Evolutionary conservation across 768 basidiomycete genomes (phyloP).

Genomic region (Macrolepiota fuliginosa): DNA sequence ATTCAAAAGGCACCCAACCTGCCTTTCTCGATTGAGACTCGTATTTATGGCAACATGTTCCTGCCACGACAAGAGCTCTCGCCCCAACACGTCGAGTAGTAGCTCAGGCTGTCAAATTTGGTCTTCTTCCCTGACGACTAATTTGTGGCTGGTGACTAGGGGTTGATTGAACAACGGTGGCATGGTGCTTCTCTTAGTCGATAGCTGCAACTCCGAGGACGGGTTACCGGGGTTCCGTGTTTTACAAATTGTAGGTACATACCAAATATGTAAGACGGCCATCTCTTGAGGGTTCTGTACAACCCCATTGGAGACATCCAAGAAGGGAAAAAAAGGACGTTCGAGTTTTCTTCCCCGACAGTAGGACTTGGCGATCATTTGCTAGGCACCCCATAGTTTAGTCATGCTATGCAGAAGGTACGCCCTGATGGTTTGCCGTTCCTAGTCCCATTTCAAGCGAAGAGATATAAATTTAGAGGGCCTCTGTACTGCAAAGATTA

Average conservation of each 20-base stretch:
- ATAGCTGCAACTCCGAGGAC: slow-evolving; percentile 7
- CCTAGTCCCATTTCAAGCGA: background rate
- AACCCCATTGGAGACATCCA: background rate
- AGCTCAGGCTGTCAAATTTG: background rate
- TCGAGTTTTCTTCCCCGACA: background rate
- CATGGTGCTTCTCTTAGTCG: background rate
- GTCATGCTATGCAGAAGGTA: background rate
- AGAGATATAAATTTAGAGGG: background rate
- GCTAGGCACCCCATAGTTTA: background rate
- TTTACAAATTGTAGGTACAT: background rate
- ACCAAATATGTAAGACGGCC: background rate
- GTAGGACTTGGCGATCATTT: background rate
- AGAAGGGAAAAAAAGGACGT: background rate
- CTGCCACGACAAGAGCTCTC: background rate
- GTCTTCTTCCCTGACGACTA: slow-evolving; percentile 1
- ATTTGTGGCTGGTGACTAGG: background rate
- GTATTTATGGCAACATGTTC: slow-evolving; percentile 3
- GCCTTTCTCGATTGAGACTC: background rate
- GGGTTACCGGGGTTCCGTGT: background rate
- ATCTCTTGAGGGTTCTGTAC: background rate
- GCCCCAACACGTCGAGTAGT: background rate
- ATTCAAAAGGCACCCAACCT: too few relatives aligned
- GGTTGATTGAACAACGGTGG: background rate
- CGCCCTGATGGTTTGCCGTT: background rate
- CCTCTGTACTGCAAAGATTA: background rate